Evolutionary conservation across 805 yeast genomes (phyloP), one percentile per base, ranked within the genome.

Genomic region (Metschnikowia gruessii): DNA sequence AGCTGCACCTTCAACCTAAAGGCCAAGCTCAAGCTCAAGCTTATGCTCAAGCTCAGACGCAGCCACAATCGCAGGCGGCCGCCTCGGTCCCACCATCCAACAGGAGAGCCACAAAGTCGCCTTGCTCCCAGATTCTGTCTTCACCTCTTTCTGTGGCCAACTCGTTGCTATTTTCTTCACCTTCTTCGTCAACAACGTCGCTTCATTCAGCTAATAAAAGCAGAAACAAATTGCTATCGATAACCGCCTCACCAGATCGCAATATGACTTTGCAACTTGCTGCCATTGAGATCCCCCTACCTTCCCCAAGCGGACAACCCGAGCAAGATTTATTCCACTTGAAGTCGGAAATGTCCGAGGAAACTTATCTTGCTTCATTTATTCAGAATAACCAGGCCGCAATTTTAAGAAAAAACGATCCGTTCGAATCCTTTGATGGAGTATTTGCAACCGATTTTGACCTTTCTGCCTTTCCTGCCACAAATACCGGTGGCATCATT

Each of bases 251-350:
- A 4, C 16, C 17, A 8, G 15, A 22, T 12, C 15, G 28, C 17
- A n/a, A 15, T 21, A 37, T 37, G 40, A 37, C 32, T 16, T 37
- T 37, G 32, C 40, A 37, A 28, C 17, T 37, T 16, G 31, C 13
- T 16, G 40, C 32, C 4, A 15, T 21, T 6, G 38, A 36, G 7
- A 12, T 8, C 8, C 38, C 29, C 10, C 11, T 15, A 18, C 38
- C 29, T 13, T 18, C 38, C n/a, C 18, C 37, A 19, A 11, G 8
- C 26, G 12, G 11, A 4, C 38, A 21, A 13, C 5, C 17, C 7
- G 29, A 36, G 7, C 16, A n/a, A n/a, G 28, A 19, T 13, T 15
- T 19, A 9, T 11, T 22, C 18, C 6, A 13, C 29, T 36, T 13
- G n/a, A 11, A 36, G 17, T 13, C 38, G 6, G 29, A 22, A 22